These are phyloP conservation scores for Leccinellum luteum DNA, from an alignment of 768 basidiomycete genomes.

Conservation along the genomic window DNA sequence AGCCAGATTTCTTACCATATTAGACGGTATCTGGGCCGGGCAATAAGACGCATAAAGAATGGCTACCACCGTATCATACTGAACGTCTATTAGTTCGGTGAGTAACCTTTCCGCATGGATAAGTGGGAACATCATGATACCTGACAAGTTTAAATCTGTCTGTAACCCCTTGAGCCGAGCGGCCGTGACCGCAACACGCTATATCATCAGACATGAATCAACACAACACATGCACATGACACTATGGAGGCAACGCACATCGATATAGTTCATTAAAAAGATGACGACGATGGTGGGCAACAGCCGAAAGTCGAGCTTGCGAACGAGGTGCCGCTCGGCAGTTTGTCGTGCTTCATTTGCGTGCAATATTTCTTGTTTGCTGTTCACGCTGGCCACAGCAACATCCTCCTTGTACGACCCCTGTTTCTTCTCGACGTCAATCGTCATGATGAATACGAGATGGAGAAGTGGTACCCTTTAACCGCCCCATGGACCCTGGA, in stretches of 20 bases:
- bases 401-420: slow-evolving; percentile 6
- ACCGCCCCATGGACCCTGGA: neutral
- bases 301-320: slow-evolving; percentile 29
- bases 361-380: neutral
- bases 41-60: slow-evolving; percentile 58
- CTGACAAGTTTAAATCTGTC: slow-evolving; percentile 35
- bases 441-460: slow-evolving; percentile 12
- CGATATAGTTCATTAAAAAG: slow-evolving; percentile 27
- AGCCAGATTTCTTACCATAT: slow-evolving; percentile 44
- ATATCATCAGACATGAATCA: neutral
- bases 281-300: slow-evolving; percentile 28
- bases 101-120: neutral
- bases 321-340: slow-evolving; percentile 20
- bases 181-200: slow-evolving; percentile 40
- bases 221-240: neutral
- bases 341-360: slow-evolving; percentile 7
- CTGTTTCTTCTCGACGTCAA: slow-evolving; percentile 14
- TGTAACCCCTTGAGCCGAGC: slow-evolving; percentile 41
- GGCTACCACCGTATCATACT: slow-evolving; percentile 52
- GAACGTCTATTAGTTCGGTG: slow-evolving; percentile 37
- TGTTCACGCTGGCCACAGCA: neutral
- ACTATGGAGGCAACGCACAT: slow-evolving; percentile 8
- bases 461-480: neutral
- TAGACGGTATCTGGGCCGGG: slow-evolving; percentile 64
- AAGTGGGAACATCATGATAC: slow-evolving; percentile 11